Evolutionary conservation across 2,329 filamentous ascomycete genomes (phyloP).

Genomic region (Trichoderma atroviride): DNA sequence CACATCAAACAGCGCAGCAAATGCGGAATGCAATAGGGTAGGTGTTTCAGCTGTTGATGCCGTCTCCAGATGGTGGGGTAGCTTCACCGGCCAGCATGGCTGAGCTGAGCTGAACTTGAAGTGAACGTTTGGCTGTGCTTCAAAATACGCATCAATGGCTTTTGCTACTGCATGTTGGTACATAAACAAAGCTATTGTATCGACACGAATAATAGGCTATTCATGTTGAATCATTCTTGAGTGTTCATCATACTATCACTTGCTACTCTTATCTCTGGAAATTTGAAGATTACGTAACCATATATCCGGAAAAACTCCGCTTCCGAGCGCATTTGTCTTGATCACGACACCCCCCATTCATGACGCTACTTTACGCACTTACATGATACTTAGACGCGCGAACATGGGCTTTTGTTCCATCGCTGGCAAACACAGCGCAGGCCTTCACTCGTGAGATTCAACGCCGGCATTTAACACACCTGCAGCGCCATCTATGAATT

Average conservation of each 20-base stretch:
- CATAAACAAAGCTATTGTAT: background rate
- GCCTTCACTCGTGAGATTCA: background rate
- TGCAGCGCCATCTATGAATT: slow-evolving; percentile 8
- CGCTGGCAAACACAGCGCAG: background rate
- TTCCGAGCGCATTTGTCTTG: background rate
- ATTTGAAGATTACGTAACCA: background rate
- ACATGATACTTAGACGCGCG: slow-evolving; percentile 24
- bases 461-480: background rate
- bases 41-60: background rate
- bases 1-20: background rate
- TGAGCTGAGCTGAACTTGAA: background rate
- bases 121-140: background rate
- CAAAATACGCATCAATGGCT: background rate
- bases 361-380: slow-evolving; percentile 18
- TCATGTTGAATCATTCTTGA: background rate
- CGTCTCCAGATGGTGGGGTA: background rate
- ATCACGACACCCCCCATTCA: slow-evolving; percentile 10
- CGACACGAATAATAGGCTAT: background rate
- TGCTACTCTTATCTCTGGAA: background rate
- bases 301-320: background rate
- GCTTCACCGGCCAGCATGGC: background rate
- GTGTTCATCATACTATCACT: background rate
- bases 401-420: slow-evolving; percentile 15
- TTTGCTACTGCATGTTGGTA: background rate
- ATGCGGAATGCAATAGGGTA: background rate